Base-by-base conservation (phyloP, 495 filamentous ascomycete species). In the Friedmanniomyces endolithicus region DNA sequence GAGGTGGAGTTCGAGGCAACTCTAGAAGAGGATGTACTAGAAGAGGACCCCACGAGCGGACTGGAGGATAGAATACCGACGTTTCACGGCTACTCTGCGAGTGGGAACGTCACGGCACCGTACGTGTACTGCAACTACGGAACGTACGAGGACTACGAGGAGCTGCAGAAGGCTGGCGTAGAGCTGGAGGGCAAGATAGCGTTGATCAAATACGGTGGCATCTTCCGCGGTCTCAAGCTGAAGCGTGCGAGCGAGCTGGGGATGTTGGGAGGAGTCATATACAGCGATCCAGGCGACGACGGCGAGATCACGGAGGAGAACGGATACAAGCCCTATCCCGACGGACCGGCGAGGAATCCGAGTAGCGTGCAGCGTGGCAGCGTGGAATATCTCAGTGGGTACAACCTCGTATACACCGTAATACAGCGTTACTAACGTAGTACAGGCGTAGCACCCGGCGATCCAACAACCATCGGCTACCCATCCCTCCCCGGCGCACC, bases 41-140 rank as follows among this genome's bases (percentile, higher is more conserved):
- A 86, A 0, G 82, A 95, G 52, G 94, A 97, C 65, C 73, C 77
- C 6, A 95, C 90, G 0, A 87, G 78, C 22, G 73, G 81, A 24
- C 67, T 88, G 24, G 67, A 77, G 14, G 76, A 92, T 56, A 77
- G 89, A 27, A 78, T 98, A 41, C 90, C 94, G 3, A 92, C 85
- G 2, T 98, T 98, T 70, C 89, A 98, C 68, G 92, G 92, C 24
- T 97, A 96, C 66, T 94, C 87, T 8, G 88, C 88, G 4, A 86
- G 73, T 50, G 92, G 92, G 4, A 95, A 96, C 64, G 90, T 90
- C 50, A 92, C 89, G 0, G 90, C 83, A 14, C 74, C 72, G 27
- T 87, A 80, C 63, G 86, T 95, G 24, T 94, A 84, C 67, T 87
- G 83, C 59, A 95, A 95, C 67, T 95, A 90, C 57, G 90, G 90